phyloP scores from a whole-genome alignment of 768 basidiomycete species.

The Lactarius indigo region DNA sequence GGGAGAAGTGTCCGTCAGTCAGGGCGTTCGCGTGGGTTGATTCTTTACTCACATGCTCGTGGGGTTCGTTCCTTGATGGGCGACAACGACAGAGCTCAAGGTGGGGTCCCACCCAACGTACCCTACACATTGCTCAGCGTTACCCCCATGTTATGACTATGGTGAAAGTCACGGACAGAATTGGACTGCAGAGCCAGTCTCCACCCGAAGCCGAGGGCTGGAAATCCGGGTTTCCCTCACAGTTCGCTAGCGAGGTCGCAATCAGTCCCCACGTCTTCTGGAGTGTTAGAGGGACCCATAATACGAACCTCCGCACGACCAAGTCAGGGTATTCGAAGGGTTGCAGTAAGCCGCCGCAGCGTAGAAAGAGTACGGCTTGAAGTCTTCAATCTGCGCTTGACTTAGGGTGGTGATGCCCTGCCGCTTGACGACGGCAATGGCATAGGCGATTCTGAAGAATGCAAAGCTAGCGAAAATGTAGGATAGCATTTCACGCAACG shows the following conservation, averaged over 20 bases:
- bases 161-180: slow-evolving; percentile 12
- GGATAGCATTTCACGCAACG: background rate
- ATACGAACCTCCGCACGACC: slow-evolving; percentile 48
- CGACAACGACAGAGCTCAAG: slow-evolving; percentile 51
- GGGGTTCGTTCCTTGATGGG: slow-evolving; percentile 61
- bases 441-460: background rate
- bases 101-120: slow-evolving; percentile 52
- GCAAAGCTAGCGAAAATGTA: background rate
- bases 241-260: slow-evolving; percentile 36
- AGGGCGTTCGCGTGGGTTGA: background rate
- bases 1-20: background rate
- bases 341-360: slow-evolving; percentile 51
- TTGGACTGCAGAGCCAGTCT: slow-evolving; percentile 1
- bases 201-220: slow-evolving; percentile 41
- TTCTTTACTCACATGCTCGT: slow-evolving; percentile 42
- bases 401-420: slow-evolving; percentile 1
- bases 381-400: slow-evolving; percentile 38
- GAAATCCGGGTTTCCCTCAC: slow-evolving; percentile 45
- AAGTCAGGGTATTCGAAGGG: slow-evolving; percentile 40
- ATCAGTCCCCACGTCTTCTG: background rate
- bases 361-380: slow-evolving; percentile 48
- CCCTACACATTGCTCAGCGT: slow-evolving; percentile 39
- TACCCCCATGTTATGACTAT: slow-evolving; percentile 33
- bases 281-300: too few species aligned
- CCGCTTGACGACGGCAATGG: background rate